Evolutionary conservation across 192 early-diverging fungal genomes (phyloP), one percentile per base, ranked within the genome.

Genomic region (Pecoramyces ruminantium): DNA sequence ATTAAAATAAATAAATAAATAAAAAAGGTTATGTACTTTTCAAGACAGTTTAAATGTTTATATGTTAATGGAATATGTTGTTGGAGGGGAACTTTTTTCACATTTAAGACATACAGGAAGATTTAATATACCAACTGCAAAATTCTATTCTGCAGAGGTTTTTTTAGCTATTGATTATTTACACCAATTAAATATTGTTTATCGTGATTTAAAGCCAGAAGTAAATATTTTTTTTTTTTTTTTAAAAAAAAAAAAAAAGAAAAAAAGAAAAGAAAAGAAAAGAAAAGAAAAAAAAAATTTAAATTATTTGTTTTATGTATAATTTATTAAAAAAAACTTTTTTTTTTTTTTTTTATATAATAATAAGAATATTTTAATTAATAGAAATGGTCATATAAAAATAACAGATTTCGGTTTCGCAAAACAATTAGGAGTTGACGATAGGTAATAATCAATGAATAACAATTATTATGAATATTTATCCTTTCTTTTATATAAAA

Each of bases 371-470:
- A 83, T 94, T 6, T 83, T 93, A 78, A 85, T 98, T 51, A 96
- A 97, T 85, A 89, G 90, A 17, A 84, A 90, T 77, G 97, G 97
- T 9, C 94, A 98, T 85, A 92, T 98, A 87, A 98, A 98, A 83
- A 96, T 98, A 80, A 94, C 97, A 2, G 96, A 98, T 86, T 98
- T 98, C 89, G 97, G 97, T 8, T 98, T 98, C 88, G 95, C 96
- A 81, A 98, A 98, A 87, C 91, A 90, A 28, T 93, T 98, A 30
- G 89, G 89, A 6, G 30, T 34, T 3, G 30, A 34, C 11, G 30
- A 82, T 85, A 34, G 15, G 77, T 34, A n/a, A 84, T 51, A 8
- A 18, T 30, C 38, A 29, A 13, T 27, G 11, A 78, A 38, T 79
- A n/a, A n/a, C n/a, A n/a, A n/a, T n/a, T n/a, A n/a, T n/a, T n/a